phyloP scores from a whole-genome alignment of 2,329 filamentous ascomycete genomes.

The Hortaea werneckii region DNA sequence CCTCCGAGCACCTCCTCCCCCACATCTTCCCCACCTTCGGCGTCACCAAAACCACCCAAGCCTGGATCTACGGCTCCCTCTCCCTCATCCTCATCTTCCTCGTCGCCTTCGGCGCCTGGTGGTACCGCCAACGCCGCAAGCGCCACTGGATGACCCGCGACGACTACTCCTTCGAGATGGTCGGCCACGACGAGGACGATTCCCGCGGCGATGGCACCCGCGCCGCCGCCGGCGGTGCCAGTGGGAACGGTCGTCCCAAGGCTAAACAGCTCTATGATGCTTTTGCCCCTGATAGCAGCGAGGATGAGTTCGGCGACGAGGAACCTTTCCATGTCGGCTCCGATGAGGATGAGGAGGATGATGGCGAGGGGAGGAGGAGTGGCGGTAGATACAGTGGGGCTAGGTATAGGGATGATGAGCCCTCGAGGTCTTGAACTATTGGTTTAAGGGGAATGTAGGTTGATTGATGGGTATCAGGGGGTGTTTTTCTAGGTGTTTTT shows the following conservation, averaged over 20 bases:
- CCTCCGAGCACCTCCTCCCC: constrained; percentile 52
- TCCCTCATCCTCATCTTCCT: constrained; percentile 82
- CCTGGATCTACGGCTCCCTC: constrained; percentile 86
- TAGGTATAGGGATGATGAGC: constrained; percentile 11
- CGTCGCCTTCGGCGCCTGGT: constrained; percentile 59
- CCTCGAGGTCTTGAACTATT: neutral
- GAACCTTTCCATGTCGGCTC: constrained; percentile 16
- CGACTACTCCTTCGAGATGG: constrained; percentile 87
- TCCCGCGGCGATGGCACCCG: constrained; percentile 40
- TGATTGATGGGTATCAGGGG: too few species aligned
- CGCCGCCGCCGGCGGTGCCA: constrained; percentile 10
- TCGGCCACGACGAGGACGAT: constrained; percentile 58
- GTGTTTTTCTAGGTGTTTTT: too few species aligned
- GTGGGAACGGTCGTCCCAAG: constrained; percentile 30
- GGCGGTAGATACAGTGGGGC: constrained; percentile 13
- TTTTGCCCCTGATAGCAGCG: constrained; percentile 86
- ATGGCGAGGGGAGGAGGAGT: constrained; percentile 14
- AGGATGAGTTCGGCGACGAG: constrained; percentile 36
- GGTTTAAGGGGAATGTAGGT: too few species aligned
- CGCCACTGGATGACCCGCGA: constrained; percentile 49
- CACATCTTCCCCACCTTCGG: constrained; percentile 86
- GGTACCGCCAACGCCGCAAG: constrained; percentile 66
- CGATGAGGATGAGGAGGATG: constrained; percentile 51
- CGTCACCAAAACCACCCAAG: constrained; percentile 73
- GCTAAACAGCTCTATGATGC: constrained; percentile 95